A percentile compares a stretch with the other conserved stretches of the same genome.
These are phyloP conservation scores for Aspergillus coremiiformis DNA, from an alignment of 495 filamentous ascomycete genomes.

Conservation along the genomic window DNA sequence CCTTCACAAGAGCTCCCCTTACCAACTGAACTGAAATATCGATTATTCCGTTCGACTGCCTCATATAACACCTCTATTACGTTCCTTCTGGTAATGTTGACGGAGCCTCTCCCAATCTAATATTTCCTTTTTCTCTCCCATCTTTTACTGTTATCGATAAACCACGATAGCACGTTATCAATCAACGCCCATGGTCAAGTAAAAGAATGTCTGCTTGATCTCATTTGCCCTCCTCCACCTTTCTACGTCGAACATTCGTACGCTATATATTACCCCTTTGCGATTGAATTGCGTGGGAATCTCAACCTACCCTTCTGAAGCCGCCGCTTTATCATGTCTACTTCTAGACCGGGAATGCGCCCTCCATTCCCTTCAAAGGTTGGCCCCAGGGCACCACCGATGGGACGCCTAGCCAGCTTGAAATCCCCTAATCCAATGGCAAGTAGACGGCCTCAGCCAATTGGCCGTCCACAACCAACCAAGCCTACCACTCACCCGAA, in stretches of 20 bases:
- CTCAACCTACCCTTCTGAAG: background rate
- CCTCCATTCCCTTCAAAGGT: constrained; percentile 25
- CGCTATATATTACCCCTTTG: background rate
- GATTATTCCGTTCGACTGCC: too few species aligned
- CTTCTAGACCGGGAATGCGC: constrained; percentile 26
- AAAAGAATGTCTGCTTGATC: background rate
- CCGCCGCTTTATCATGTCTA: constrained; percentile 24
- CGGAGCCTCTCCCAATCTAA: background rate
- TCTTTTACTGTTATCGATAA: constrained; percentile 10
- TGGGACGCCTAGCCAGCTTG: constrained; percentile 37
- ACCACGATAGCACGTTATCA: background rate
- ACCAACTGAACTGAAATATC: too few species aligned
- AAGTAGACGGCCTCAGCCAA: constrained; percentile 33
- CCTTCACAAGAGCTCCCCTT: too few species aligned
- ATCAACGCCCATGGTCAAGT: background rate
- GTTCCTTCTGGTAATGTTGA: background rate
- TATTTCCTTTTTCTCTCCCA: background rate
- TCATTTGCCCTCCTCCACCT: background rate
- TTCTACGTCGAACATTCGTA: background rate
- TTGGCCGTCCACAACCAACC: constrained; percentile 27
- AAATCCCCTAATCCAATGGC: constrained; percentile 30
- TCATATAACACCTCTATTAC: background rate
- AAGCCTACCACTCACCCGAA: constrained; percentile 36
- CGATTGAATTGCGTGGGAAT: background rate
- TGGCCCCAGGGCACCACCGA: constrained; percentile 29